These are phyloP conservation scores for Venturia pyrina DNA, from an alignment of 2,329 filamentous ascomycete genomes.

Conservation along the genomic window DNA sequence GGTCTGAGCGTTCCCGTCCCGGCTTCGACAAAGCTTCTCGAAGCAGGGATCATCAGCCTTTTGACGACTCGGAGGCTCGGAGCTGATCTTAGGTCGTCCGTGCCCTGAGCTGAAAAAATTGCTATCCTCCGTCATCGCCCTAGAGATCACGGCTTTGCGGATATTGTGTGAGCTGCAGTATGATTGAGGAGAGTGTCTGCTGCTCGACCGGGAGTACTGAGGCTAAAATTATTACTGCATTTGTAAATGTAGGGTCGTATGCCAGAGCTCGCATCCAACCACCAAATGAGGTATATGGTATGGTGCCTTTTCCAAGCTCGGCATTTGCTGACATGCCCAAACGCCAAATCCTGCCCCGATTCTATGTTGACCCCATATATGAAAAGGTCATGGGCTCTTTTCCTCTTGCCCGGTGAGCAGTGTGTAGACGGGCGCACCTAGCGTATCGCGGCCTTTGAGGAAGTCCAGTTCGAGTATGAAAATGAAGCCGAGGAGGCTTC, in stretches of 20 bases:
- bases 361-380: not conserved
- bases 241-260: not conserved
- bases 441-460: slow-evolving; percentile 83
- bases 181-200: not conserved
- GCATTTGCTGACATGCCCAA: not conserved
- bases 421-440: slow-evolving; percentile 73
- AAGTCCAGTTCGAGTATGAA: slow-evolving; percentile 96
- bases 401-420: slow-evolving; percentile 58
- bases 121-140: not conserved
- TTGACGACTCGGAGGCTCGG: too few relatives aligned
- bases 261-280: not conserved
- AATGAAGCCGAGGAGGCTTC: slow-evolving; percentile 75
- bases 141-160: not conserved
- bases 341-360: not conserved
- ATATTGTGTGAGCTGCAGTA: not conserved
- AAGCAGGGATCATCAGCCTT: not conserved
- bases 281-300: slow-evolving; percentile 5
- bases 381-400: not conserved
- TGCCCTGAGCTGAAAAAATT: not conserved
- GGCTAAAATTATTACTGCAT: not conserved
- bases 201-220: not conserved
- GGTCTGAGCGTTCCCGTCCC: not conserved
- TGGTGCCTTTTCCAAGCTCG: not conserved
- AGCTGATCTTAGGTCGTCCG: not conserved
- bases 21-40: not conserved